These are phyloP conservation scores for Purpureocillium lavendulum DNA, from an alignment of 2,329 filamentous ascomycete genomes.

Conservation along the genomic window DNA sequence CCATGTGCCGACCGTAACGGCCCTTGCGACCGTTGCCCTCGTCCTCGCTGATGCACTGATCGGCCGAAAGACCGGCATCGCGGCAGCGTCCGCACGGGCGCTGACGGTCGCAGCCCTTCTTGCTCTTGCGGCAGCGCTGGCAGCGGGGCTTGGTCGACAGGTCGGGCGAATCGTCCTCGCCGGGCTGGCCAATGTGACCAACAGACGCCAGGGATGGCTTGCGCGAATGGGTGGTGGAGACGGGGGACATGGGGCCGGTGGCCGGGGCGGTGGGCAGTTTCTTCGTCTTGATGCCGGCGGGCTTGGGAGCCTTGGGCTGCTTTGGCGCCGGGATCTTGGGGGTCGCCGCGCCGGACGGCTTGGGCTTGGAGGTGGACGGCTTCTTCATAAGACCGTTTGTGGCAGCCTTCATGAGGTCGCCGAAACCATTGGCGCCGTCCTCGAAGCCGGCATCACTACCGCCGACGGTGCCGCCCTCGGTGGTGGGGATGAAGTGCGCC, in stretches of 20 bases:
- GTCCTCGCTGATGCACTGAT: slow-evolving; percentile 94
- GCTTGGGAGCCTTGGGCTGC: slow-evolving; percentile 38
- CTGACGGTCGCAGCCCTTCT: slow-evolving; percentile 97
- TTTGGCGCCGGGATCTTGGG: slow-evolving; percentile 10
- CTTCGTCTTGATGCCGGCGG: slow-evolving; percentile 38
- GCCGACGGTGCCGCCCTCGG: slow-evolving; percentile 32
- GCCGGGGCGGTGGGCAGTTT: slow-evolving; percentile 31
- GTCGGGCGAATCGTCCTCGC: slow-evolving; percentile 84
- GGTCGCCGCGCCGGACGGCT: slow-evolving; percentile 8
- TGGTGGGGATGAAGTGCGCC: slow-evolving; percentile 44
- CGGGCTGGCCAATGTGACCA: slow-evolving; percentile 38
- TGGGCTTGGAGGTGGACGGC: slow-evolving; percentile 20
- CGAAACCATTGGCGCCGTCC: slow-evolving; percentile 29
- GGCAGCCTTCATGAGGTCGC: slow-evolving; percentile 24
- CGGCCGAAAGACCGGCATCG: slow-evolving; percentile 86
- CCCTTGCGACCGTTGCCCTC: slow-evolving; percentile 96
- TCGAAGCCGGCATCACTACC: slow-evolving; percentile 25
- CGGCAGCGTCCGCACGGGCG: slow-evolving; percentile 91
- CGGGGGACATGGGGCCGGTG: slow-evolving; percentile 48
- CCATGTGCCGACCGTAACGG: slow-evolving; percentile 71
- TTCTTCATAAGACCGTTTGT: slow-evolving; percentile 27
- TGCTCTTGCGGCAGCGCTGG: slow-evolving; percentile 97
- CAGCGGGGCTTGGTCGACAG: slow-evolving; percentile 93
- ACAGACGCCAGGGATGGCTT: slow-evolving; percentile 66
- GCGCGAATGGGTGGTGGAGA: slow-evolving; percentile 63